Percentiles rank a stretch among this genome's conserved stretches.
phyloP scores from a whole-genome alignment of 1,284 basidiomycete genomes.

The Sphaerobolus stellatus region DNA sequence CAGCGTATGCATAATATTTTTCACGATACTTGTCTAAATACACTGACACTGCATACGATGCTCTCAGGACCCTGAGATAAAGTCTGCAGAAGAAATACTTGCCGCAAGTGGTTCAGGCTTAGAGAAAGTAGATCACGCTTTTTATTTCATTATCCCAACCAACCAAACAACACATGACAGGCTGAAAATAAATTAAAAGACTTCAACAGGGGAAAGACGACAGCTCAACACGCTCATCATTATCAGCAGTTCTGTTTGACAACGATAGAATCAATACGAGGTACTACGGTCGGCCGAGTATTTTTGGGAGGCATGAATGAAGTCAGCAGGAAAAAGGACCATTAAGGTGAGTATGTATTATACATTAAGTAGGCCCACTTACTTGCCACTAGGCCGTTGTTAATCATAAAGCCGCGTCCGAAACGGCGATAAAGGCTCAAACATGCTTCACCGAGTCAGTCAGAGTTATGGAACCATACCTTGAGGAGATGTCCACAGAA shows the following conservation, averaged over 20 bases:
- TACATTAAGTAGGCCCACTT: not conserved
- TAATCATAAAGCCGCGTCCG: slow-evolving; percentile 4
- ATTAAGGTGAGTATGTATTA: slow-evolving; percentile 11
- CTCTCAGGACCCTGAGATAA: not conserved
- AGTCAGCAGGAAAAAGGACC: slow-evolving; percentile 13
- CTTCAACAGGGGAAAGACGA: slow-evolving; percentile 9
- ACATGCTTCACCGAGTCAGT: slow-evolving; percentile 15
- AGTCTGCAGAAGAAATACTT: not conserved
- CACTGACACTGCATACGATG: no score
- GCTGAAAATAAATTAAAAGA: slow-evolving; percentile 2
- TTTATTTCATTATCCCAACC: no score
- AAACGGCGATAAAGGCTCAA: slow-evolving; percentile 11
- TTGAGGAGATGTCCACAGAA: slow-evolving; percentile 3
- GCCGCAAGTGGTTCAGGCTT: not conserved
- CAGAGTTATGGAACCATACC: slow-evolving; percentile 8
- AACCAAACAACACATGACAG: not conserved
- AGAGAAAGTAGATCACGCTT: not conserved
- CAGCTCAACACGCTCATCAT: slow-evolving; percentile 16
- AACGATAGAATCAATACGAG: slow-evolving; percentile 11
- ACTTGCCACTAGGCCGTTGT: not conserved
- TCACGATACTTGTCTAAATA: not conserved
- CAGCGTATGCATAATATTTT: not conserved
- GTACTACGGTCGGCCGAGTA: not conserved
- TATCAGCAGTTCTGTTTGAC: slow-evolving; percentile 11
- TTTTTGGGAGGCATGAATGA: slow-evolving; percentile 9